Conservation (phyloP, 2,329 filamentous ascomycete species). For the Oidium heveae region DNA sequence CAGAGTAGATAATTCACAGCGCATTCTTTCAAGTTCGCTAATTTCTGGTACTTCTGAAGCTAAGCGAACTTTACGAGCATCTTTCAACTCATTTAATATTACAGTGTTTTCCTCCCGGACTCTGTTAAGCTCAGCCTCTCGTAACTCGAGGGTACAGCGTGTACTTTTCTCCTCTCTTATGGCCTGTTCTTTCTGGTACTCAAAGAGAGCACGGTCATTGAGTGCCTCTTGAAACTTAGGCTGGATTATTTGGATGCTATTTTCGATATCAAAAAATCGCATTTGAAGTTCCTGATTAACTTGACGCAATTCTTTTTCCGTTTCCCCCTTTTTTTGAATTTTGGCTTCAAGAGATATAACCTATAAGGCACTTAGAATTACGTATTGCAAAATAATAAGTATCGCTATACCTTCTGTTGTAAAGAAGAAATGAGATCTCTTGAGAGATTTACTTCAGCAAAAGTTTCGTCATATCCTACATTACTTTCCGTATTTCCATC, state of each 20-base stretch:
- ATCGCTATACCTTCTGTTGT: neutral
- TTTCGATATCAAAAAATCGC: slow-evolving; percentile 21
- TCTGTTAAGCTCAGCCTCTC: slow-evolving; percentile 7
- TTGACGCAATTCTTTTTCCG: slow-evolving; percentile 17
- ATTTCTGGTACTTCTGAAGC: slow-evolving; percentile 16
- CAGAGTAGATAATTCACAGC: slow-evolving; percentile 14
- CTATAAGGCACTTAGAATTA: slow-evolving; percentile 3
- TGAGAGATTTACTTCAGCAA: neutral
- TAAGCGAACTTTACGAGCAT: slow-evolving; percentile 4
- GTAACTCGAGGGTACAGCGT: neutral
- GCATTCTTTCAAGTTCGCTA: slow-evolving; percentile 17
- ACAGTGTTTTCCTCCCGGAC: slow-evolving; percentile 7
- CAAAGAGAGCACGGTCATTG: slow-evolving; percentile 24
- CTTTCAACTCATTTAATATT: slow-evolving; percentile 10
- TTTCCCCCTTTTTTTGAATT: slow-evolving; percentile 8
- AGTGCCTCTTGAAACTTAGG: slow-evolving; percentile 23
- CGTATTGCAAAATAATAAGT: too few species aligned
- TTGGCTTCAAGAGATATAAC: slow-evolving; percentile 16
- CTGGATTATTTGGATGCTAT: slow-evolving; percentile 21
- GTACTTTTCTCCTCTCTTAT: slow-evolving; percentile 2
- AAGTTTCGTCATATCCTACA: neutral
- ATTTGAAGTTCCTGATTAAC: slow-evolving; percentile 20
- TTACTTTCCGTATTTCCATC: too few species aligned
- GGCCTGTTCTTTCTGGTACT: slow-evolving; percentile 16
- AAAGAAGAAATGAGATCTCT: neutral